These are phyloP conservation scores for Rhizodiscina lignyota DNA, from an alignment of 495 filamentous ascomycete species.

Conservation along the genomic window DNA sequence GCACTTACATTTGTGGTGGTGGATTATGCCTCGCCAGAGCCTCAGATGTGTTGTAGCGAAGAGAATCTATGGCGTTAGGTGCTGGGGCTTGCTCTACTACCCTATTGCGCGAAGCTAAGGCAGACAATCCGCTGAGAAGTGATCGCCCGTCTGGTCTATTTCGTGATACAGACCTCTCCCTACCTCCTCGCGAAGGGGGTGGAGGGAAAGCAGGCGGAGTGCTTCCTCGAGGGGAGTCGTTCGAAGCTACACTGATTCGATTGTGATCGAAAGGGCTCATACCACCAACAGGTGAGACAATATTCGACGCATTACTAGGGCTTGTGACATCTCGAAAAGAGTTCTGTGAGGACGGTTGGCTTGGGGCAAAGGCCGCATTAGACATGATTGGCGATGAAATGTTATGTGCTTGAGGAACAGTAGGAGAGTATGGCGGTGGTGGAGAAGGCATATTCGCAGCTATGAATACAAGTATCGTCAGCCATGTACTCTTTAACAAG, in stretches of 20 bases:
- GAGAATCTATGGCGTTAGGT: slow-evolving; percentile 10
- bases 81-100: slow-evolving; percentile 7
- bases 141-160: slow-evolving; percentile 18
- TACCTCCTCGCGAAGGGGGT: slow-evolving; percentile 11
- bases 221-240: not conserved
- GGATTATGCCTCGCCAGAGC: slow-evolving; percentile 10
- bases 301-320: no score
- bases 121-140: slow-evolving; percentile 16
- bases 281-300: no score
- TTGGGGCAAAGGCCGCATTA: no score
- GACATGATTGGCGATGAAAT: no score
- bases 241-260: no score
- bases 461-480: no score
- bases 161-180: slow-evolving; percentile 11
- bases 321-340: no score
- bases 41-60: slow-evolving; percentile 14
- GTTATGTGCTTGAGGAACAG: no score
- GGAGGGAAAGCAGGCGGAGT: slow-evolving; percentile 16
- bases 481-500: no score
- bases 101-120: slow-evolving; percentile 9
- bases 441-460: slow-evolving; percentile 23
- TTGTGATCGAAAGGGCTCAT: no score
- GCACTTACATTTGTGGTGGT: no score
- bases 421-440: slow-evolving; percentile 23
- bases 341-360: no score